Evolutionary conservation across 2,329 filamentous ascomycete genomes (phyloP).

Genomic region (Colletotrichum tropicicola): DNA sequence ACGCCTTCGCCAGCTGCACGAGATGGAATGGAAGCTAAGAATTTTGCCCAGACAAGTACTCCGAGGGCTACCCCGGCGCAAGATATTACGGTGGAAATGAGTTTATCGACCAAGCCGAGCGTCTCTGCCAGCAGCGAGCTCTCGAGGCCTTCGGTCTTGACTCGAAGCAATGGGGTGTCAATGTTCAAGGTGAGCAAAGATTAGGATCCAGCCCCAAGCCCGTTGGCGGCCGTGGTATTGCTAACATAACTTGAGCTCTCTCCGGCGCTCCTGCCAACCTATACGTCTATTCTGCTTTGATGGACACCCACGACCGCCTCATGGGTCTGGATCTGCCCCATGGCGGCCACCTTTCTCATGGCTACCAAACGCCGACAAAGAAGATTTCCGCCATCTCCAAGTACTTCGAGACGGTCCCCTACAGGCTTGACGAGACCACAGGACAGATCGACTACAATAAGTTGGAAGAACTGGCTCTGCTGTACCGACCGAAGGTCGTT

Average conservation of each 20-base stretch:
- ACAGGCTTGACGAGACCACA: constrained; percentile 88
- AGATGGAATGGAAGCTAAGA: constrained; percentile 36
- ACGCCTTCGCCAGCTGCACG: not conserved
- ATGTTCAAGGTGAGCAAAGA: constrained; percentile 70
- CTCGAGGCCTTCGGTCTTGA: constrained; percentile 87
- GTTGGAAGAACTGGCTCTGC: constrained; percentile 83
- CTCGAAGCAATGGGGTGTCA: constrained; percentile 92
- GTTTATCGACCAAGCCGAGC: constrained; percentile 91
- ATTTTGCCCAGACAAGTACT: constrained; percentile 83
- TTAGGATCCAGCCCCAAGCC: too few relatives aligned
- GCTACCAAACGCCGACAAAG: constrained; percentile 93
- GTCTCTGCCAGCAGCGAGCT: constrained; percentile 89
- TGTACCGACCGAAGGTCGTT: constrained; percentile 96
- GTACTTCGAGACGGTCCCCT: constrained; percentile 98
- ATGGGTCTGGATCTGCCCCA: constrained; percentile 98
- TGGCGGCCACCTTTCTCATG: constrained; percentile 94
- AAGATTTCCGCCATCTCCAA: constrained; percentile 99
- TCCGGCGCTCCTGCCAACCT: constrained; percentile 80
- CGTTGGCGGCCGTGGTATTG: too few relatives aligned
- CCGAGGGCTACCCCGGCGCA: constrained; percentile 95
- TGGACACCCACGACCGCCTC: constrained; percentile 91
- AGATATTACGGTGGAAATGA: constrained; percentile 98
- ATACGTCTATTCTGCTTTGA: constrained; percentile 94
- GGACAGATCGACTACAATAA: constrained; percentile 95
- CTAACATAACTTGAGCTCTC: constrained; percentile 64